Evolutionary conservation across 768 basidiomycete genomes (phyloP), one percentile per base, ranked within the genome.

Genomic region (Crassisporium funariophilum): DNA sequence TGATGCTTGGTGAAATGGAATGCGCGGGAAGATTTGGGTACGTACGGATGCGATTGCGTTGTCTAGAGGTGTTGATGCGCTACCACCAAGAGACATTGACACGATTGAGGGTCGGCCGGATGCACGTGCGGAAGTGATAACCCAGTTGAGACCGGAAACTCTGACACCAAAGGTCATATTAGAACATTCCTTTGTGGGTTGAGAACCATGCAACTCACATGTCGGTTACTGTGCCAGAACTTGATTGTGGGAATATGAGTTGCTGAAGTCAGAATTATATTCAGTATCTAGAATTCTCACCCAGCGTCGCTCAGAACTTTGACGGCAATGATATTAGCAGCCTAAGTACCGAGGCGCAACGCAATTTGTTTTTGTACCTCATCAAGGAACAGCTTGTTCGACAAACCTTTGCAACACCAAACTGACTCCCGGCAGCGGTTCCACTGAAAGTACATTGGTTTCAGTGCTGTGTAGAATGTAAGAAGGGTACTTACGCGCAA

Each of bases 281-380:
- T 15, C 3, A 13, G 13, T 41, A 12, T 13, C 16, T 4, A 27
- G 35, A 25, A 22, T 21, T 47, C 57, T 1, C 31, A 69, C 61
- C 70, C 71, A 19, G 38, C 35, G 43, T 71, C 69, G 37, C 58
- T 59, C 44, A 74, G 60, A 15, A 75, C 73, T 51, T 75, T 76
- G 44, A 76, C 71, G 2, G 73, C 70, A 46, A 73, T 63, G 42
- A 75, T 41, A 33, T 48, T 60, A 1, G 66, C 71, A 12, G 38
- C 45, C 54, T 59, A 21, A n/a, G n/a, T n/a, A n/a, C n/a, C n/a
- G n/a, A n/a, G n/a, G n/a, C n/a, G n/a, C n/a, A n/a, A n/a, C n/a
- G n/a, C n/a, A n/a, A n/a, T n/a, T n/a, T n/a, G n/a, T n/a, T n/a
- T n/a, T n/a, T n/a, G n/a, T 36, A 15, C n/a, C 20, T 9, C 20